phyloP scores from a whole-genome alignment of 257 asterid genomes.

The Plantago ovata region DNA sequence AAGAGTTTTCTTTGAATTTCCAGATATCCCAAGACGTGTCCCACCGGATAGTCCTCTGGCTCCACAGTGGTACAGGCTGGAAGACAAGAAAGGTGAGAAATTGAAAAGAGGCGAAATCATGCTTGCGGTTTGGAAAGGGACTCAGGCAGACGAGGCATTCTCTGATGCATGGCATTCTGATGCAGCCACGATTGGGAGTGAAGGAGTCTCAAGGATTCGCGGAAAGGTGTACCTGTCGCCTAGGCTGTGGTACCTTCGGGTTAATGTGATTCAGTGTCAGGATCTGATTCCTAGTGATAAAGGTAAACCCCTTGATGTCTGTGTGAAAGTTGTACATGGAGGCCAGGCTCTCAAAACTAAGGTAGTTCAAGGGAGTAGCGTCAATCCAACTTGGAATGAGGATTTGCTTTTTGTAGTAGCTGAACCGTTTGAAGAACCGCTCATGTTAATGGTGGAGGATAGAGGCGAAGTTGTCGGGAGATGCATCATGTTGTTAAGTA shows the following conservation, averaged over 20 bases:
- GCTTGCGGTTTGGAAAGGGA: conserved; percentile 87
- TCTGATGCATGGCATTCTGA: conserved; percentile 92
- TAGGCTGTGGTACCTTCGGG: conserved; percentile 75
- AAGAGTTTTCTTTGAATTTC: conserved; percentile 38
- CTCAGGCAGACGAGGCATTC: conserved; percentile 83
- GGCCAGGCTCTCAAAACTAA: conserved; percentile 50
- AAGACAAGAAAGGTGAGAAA: conserved; percentile 51
- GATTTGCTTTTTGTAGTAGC: conserved; percentile 70
- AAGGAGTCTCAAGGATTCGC: conserved; percentile 51
- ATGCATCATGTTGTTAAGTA: conserved; percentile 32
- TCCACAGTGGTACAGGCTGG: conserved; percentile 76
- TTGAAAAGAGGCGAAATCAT: conserved; percentile 66
- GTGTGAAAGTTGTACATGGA: conserved; percentile 51
- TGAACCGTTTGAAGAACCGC: conserved; percentile 74
- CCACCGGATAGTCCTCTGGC: conserved; percentile 86
- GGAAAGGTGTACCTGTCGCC: conserved; percentile 86
- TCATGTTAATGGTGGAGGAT: conserved; percentile 59
- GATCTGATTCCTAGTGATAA: conserved; percentile 58
- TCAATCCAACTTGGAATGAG: conserved; percentile 74
- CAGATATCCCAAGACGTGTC: conserved; percentile 59
- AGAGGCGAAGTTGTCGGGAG: conserved; percentile 49
- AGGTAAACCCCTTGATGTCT: conserved; percentile 44
- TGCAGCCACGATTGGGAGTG: conserved; percentile 62
- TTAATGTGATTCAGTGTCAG: conserved; percentile 72
- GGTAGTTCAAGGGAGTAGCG: conserved; percentile 34